Percentiles rank a stretch among this genome's conserved stretches.
These are phyloP conservation scores for Erigeron canadensis DNA, from an alignment of 129 eudicot genomes.

Conservation along the genomic window DNA sequence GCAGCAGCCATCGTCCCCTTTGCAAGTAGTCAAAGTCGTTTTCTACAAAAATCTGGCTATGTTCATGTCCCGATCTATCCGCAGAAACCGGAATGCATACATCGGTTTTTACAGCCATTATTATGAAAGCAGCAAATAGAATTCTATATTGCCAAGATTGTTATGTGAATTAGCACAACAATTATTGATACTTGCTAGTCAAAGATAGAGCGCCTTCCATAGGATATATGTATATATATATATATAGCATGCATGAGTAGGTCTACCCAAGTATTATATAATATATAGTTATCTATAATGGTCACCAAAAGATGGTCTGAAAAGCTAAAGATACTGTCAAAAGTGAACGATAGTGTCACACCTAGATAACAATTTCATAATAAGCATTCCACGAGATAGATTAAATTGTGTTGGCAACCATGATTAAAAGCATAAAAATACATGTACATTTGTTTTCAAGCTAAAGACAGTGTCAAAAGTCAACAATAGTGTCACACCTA, in stretches of 20 bases:
- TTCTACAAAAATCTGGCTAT: not conserved
- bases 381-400: slow-evolving; percentile 15
- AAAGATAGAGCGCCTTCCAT: slow-evolving; percentile 13
- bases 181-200: slow-evolving; percentile 17
- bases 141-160: not conserved
- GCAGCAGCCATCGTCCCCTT: slow-evolving; percentile 46
- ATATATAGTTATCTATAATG: slow-evolving; percentile 4
- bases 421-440: not conserved
- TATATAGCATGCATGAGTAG: not conserved
- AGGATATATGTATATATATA: slow-evolving; percentile 26
- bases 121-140: slow-evolving; percentile 12
- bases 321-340: slow-evolving; percentile 26
- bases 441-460: not conserved
- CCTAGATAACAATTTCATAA: slow-evolving; percentile 13
- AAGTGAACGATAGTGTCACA: not conserved
- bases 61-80: slow-evolving; percentile 6
- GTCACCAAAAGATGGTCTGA: not conserved
- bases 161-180: not conserved
- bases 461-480: slow-evolving; percentile 29
- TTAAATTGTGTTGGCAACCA: not conserved
- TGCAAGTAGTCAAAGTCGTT: slow-evolving; percentile 33
- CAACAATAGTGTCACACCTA: not conserved
- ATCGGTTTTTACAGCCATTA: slow-evolving; percentile 24
- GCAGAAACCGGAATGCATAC: slow-evolving; percentile 19
- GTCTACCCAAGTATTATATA: not conserved